phyloP scores from a whole-genome alignment of 2,329 filamentous ascomycete species.

The Zalaria sp. region DNA sequence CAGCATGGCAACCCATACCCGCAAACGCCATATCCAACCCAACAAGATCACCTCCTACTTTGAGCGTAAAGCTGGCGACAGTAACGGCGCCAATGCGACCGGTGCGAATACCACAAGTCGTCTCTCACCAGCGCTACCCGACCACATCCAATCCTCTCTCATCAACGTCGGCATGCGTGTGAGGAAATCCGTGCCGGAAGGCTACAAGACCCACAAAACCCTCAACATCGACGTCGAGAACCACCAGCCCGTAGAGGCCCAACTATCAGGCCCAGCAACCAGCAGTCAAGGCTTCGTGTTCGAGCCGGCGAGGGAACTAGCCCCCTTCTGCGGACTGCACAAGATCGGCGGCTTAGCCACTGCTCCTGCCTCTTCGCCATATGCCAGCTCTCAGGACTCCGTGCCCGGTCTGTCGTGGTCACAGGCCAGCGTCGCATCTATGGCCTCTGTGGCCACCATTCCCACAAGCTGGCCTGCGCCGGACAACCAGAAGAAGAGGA shows the following conservation, averaged over 20 bases:
- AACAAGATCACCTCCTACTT: constrained; percentile 31
- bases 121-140: constrained; percentile 41
- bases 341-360: constrained; percentile 55
- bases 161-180: constrained; percentile 88
- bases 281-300: background rate
- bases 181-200: constrained; percentile 83
- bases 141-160: constrained; percentile 64
- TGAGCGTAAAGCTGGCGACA: constrained; percentile 11
- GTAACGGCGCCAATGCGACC: constrained; percentile 3
- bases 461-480: background rate
- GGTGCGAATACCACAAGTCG: constrained; percentile 6
- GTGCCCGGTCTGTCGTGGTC: constrained; percentile 20
- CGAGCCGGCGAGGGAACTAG: constrained; percentile 41
- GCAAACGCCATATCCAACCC: constrained; percentile 31
- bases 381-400: constrained; percentile 5
- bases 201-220: constrained; percentile 65
- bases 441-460: constrained; percentile 21
- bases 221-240: background rate
- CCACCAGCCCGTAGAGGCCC: background rate
- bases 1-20: constrained; percentile 12
- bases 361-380: constrained; percentile 30
- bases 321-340: constrained; percentile 70
- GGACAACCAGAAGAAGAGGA: constrained; percentile 14
- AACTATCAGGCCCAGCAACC: background rate
- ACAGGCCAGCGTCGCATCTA: constrained; percentile 23